phyloP scores from a whole-genome alignment of 1,139 yeast genomes.

The Zygosaccharomyces pseudobailii region DNA sequence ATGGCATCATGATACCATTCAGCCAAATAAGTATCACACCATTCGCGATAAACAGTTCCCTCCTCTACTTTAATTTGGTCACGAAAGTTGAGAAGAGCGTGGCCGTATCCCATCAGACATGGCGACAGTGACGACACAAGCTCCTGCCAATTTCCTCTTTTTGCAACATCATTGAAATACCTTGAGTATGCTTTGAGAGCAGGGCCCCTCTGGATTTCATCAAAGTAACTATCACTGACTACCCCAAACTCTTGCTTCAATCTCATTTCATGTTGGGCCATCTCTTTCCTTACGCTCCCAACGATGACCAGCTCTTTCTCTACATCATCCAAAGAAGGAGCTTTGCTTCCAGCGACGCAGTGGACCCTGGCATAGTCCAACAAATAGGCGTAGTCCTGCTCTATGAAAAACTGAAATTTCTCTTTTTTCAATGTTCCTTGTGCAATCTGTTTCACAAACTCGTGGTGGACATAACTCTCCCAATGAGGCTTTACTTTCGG shows the following conservation, averaged over 20 bases:
- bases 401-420: slow-evolving; percentile 54
- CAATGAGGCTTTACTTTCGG: slow-evolving; percentile 53
- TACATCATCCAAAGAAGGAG: slow-evolving; percentile 51
- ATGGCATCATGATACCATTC: slow-evolving; percentile 55
- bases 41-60: slow-evolving; percentile 42
- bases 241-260: slow-evolving; percentile 44
- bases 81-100: slow-evolving; percentile 35
- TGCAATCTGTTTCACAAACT: slow-evolving; percentile 54
- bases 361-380: slow-evolving; percentile 67
- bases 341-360: slow-evolving; percentile 58
- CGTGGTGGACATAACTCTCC: slow-evolving; percentile 57
- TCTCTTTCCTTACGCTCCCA: slow-evolving; percentile 50
- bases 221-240: slow-evolving; percentile 36
- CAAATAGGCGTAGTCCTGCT: slow-evolving; percentile 70
- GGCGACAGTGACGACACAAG: slow-evolving; percentile 69
- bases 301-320: slow-evolving; percentile 51
- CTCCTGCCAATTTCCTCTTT: slow-evolving; percentile 55
- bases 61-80: slow-evolving; percentile 20
- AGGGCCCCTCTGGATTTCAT: slow-evolving; percentile 46
- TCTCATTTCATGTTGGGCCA: slow-evolving; percentile 51
- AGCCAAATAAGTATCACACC: slow-evolving; percentile 60
- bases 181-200: slow-evolving; percentile 60
- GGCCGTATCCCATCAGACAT: slow-evolving; percentile 68
- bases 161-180: slow-evolving; percentile 52
- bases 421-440: slow-evolving; percentile 46